A percentile compares a stretch with the other conserved stretches of the same genome.
phyloP scores from a whole-genome alignment of 441 rosid genomes.

The Biscutella auriculata region DNA sequence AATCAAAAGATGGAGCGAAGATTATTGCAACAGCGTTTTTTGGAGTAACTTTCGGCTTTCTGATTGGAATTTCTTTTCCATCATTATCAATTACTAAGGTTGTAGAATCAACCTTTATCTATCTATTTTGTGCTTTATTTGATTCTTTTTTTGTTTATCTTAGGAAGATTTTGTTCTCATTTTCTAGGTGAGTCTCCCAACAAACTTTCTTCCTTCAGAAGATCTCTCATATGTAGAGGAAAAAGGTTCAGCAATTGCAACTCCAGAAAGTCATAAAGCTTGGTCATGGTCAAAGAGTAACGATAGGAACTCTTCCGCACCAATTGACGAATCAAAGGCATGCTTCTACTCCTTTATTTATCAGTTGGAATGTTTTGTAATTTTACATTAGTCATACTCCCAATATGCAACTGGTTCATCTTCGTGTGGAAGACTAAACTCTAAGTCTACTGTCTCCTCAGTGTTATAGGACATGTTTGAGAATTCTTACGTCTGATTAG shows the following conservation, averaged over 20 bases:
- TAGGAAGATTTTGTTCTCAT: background rate
- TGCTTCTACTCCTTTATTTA: slow-evolving; percentile 9
- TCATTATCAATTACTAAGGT: slow-evolving; percentile 70
- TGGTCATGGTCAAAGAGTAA: slow-evolving; percentile 21
- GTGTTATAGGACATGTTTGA: background rate
- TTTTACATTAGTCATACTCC: background rate
- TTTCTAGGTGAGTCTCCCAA: slow-evolving; percentile 56
- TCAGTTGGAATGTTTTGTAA: background rate
- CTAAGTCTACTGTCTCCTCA: background rate
- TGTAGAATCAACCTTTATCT: background rate
- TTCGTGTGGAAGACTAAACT: background rate
- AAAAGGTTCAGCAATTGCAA: slow-evolving; percentile 31
- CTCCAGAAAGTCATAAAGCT: slow-evolving; percentile 28
- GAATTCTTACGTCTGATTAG: background rate
- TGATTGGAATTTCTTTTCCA: slow-evolving; percentile 76
- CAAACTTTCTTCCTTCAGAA: slow-evolving; percentile 36
- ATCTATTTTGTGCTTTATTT: background rate
- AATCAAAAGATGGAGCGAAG: slow-evolving; percentile 69
- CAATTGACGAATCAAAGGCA: slow-evolving; percentile 49
- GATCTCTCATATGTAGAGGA: slow-evolving; percentile 38
- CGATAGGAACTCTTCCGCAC: slow-evolving; percentile 13
- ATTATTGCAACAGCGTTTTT: slow-evolving; percentile 50
- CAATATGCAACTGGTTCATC: background rate
- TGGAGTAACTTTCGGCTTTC: slow-evolving; percentile 73
- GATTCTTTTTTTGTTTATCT: background rate